Conservation (phyloP, 73 alveolate genomes). For the Symbiodinium pilosum region DNA sequence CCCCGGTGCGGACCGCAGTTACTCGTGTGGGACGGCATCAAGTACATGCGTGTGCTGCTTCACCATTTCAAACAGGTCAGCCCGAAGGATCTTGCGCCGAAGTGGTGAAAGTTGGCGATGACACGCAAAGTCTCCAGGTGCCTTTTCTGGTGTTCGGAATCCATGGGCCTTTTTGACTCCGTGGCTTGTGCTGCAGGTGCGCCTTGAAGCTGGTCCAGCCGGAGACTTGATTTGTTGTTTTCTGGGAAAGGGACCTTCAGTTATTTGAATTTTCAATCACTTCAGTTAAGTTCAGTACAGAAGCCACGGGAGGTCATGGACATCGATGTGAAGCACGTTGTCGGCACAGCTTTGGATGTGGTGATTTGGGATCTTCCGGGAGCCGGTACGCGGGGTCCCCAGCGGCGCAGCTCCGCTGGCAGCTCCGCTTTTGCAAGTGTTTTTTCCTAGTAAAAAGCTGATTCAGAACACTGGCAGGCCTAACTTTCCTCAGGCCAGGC, state of each 20-base stretch:
- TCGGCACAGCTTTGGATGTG: constrained; percentile 55
- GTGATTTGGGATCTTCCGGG: constrained; percentile 90
- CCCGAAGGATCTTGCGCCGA: constrained; percentile 9
- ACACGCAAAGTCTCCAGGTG: neutral
- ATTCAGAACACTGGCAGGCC: neutral
- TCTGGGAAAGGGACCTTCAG: no score
- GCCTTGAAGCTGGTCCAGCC: neutral
- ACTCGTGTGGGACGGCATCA: no score
- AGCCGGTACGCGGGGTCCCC: constrained; percentile 29
- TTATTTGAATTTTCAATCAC: neutral
- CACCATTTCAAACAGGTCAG: no score
- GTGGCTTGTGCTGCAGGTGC: neutral
- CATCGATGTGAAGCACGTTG: constrained; percentile 45
- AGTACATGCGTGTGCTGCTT: no score
- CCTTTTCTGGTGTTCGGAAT: neutral
- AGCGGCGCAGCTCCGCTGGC: no score
- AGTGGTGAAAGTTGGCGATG: neutral
- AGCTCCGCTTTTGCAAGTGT: no score
- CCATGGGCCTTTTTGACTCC: no score
- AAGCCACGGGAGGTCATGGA: neutral
- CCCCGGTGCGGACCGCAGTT: neutral
- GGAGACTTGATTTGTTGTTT: neutral
- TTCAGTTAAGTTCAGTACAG: neutral
- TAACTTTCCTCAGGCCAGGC: constrained; percentile 12
- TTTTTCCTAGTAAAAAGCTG: no score